A percentile compares a stretch with the other conserved stretches of the same genome.
Conservation (phyloP, 352 stramenopile species). For the Thraustotheca clavata region DNA sequence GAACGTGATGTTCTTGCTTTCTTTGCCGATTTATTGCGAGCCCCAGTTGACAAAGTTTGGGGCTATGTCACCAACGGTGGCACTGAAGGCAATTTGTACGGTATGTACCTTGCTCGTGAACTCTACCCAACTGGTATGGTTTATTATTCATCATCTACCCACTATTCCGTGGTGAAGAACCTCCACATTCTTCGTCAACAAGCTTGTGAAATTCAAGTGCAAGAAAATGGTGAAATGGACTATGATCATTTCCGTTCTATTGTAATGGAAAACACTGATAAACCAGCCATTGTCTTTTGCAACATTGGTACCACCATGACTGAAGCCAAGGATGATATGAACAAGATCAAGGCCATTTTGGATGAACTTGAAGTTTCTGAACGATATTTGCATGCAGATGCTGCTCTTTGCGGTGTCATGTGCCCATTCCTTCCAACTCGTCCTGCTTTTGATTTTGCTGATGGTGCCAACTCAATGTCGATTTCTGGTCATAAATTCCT, state of each 20-base stretch:
- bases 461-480: conserved; percentile 34
- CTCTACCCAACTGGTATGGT: conserved; percentile 53
- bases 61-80: conserved; percentile 65
- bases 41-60: conserved; percentile 39
- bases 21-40: conserved; percentile 57
- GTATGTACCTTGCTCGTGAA: conserved; percentile 50
- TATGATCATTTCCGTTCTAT: conserved; percentile 38
- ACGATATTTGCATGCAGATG: conserved; percentile 62
- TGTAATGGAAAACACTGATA: conserved; percentile 38
- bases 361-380: conserved; percentile 38
- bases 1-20: conserved; percentile 62
- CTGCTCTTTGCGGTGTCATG: conserved; percentile 61
- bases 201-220: conserved; percentile 40
- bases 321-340: conserved; percentile 28
- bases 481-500: conserved; percentile 67
- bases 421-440: conserved; percentile 49
- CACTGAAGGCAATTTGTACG: conserved; percentile 62
- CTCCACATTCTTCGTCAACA: conserved; percentile 57
- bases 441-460: conserved; percentile 38
- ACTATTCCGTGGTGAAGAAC: conserved; percentile 62
- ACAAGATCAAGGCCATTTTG: conserved; percentile 41
- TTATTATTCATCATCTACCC: conserved; percentile 45
- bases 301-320: conserved; percentile 72
- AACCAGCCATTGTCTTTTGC: conserved; percentile 56
- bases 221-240: conserved; percentile 63